A percentile compares a stretch with the other conserved stretches of the same genome.
Evolutionary conservation across 2,329 filamentous ascomycete species (phyloP).

Genomic region (Aspergillus fischeri): DNA sequence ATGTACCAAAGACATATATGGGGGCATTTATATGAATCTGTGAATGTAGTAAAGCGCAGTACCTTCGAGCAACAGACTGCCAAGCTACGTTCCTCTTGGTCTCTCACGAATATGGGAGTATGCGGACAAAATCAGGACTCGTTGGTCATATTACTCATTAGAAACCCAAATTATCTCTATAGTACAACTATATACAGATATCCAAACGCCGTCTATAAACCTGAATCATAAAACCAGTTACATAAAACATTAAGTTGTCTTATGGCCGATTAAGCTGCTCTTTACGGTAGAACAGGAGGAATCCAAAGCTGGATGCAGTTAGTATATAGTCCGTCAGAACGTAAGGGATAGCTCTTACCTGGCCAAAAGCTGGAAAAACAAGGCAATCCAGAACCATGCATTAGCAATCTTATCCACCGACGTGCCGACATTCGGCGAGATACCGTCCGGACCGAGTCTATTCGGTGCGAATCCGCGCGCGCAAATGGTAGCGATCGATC

Average conservation of each 20-base stretch:
- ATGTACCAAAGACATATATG: too few relatives aligned
- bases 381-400: conserved; percentile 57
- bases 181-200: not conserved
- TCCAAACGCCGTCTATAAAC: not conserved
- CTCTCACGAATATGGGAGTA: too few relatives aligned
- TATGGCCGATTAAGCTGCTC: conserved; percentile 41
- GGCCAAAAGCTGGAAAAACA: conserved; percentile 54
- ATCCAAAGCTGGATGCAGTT: conserved; percentile 25
- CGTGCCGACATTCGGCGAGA: conserved; percentile 58
- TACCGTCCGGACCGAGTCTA: conserved; percentile 54
- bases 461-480: conserved; percentile 58
- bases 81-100: too few relatives aligned
- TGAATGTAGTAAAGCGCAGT: too few relatives aligned
- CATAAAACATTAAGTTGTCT: not conserved
- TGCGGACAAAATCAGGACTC: too few relatives aligned
- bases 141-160: not conserved
- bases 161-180: not conserved
- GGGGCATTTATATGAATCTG: too few relatives aligned
- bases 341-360: conserved; percentile 39
- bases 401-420: conserved; percentile 43
- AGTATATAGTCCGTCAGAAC: not conserved
- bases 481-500: conserved; percentile 57
- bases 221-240: not conserved
- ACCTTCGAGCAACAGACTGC: too few relatives aligned
- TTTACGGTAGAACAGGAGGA: conserved; percentile 39